Evolutionary conservation across 192 early-diverging fungal species (phyloP), one percentile per base, ranked within the genome.

Genomic region (Backusella mclennaniae): DNA sequence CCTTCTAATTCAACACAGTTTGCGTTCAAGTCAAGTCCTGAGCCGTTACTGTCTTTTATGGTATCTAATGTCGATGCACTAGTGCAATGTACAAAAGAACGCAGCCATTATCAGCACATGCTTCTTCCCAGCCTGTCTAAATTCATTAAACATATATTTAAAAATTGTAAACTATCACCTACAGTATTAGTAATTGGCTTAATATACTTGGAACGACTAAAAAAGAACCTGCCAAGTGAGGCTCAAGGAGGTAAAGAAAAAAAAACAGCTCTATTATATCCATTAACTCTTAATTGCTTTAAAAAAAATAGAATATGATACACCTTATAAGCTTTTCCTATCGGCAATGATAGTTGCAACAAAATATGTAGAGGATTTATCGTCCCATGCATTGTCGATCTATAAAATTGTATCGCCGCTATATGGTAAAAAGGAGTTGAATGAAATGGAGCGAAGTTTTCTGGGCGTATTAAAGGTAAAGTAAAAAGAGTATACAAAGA

Each of bases 121-220:
- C 52, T 76, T 38, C 33, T 76, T 23, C 75, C 75, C 29, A 21
- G 33, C 4, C 63, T 76, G 12, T 19, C 36, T 36, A 59, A 23
- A 21, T 76, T 76, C 31, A 76, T 76, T 17, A 41, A 38, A 5
- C 49, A 52, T 19, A 33, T 76, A 23, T 76, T 70, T 59, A 68
- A 38, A 38, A 35, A 76, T 23, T 76, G 75, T 39, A 74, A 71
- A 5, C 74, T 82, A 6, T 71, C 81, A 68, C 81, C 81, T 23
- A 73, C 73, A 8, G 81, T 82, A 1, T 35, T 78, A 5, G 73
- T 92, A 2, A 87, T 92, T n/a, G 88, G 89, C 0, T 77, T 92
- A 56, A 88, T 93, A 42, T 93, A 93, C 75, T 86, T 93, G 21
- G 85, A 89, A 49, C 84, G 91, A 26, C 81, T 93, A 46, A 89